Evolutionary conservation across 345 rosid species (phyloP), one percentile per base, ranked within the genome.

Genomic region (Hypericum perforatum): DNA sequence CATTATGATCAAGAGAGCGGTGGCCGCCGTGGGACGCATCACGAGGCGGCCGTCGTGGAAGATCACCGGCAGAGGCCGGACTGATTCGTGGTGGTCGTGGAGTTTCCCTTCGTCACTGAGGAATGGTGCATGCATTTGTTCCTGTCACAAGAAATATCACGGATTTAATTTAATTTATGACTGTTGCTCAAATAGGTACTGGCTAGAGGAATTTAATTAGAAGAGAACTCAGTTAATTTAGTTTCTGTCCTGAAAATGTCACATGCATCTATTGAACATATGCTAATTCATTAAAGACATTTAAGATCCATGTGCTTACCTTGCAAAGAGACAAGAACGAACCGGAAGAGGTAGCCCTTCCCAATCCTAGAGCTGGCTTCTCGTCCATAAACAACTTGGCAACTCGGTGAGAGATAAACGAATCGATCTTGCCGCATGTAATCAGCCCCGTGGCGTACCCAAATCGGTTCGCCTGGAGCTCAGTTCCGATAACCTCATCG

Each of bases 11-110:
- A 86, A 47, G 13, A 86, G 73, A 22, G 96, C 85, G 0, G 78
- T 84, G 36, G 67, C 57, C 3, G 96, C 84, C 6, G 87, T 82
- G 0, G 98, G 96, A 0, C 82, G 89, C 63, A 80, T 84, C 40
- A 85, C 89, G 0, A 91, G 82, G 60, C 98, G 86, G 51, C 98
- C 96, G 39, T 86, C 96, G 52, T 91, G 98, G 69, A 91, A 91
- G 58, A 91, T 81, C 37, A 91, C 96, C 6, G 95, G 95, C 41
- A 59, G 47, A 1, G 91, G 96, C 42, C 73, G 91, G 39, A 68
- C 62, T 37, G 64, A 70, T 42, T 66, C 54, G 49, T 49, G 52
- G 44, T 59, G 68, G 0, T 61, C 45, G 29, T 44, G 59, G 32
- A 22, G 32, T 22, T 22, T 22, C 46, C 59, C 64, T 36, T 60